phyloP scores from a whole-genome alignment of 108 stramenopile genomes.

The Skeletonema tropicum region DNA sequence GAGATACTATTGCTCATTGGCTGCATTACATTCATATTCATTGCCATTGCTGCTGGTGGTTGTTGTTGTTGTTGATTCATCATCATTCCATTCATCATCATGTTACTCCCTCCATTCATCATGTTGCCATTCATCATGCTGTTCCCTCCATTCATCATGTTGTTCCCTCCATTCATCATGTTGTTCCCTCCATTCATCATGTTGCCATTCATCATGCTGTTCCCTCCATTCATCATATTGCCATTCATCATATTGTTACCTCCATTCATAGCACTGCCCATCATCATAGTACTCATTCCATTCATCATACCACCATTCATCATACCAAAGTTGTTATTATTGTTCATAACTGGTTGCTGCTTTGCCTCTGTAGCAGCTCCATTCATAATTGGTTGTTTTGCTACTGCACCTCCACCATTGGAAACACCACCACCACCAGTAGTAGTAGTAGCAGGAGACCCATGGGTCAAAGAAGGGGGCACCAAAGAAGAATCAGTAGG shows the following conservation, averaged over 20 bases:
- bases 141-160: not conserved
- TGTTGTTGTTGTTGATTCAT: not conserved
- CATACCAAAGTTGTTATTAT: conserved; percentile 17
- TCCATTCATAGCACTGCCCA: conserved; percentile 1
- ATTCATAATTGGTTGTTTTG: conserved; percentile 52
- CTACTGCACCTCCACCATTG: conserved; percentile 13
- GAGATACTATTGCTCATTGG: conserved; percentile 33
- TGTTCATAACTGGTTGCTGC: conserved; percentile 36
- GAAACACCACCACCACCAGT: no score
- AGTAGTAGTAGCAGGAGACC: no score
- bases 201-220: not conserved
- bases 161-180: conserved; percentile 18
- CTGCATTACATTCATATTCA: conserved; percentile 36
- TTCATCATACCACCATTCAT: conserved; percentile 38
- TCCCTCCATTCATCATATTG: not conserved
- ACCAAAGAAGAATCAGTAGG: no score
- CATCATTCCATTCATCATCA: conserved; percentile 20
- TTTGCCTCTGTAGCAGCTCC: not conserved
- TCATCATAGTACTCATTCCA: conserved; percentile 22
- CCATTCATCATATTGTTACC: conserved; percentile 35
- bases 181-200: conserved; percentile 21
- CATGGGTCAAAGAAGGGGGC: not conserved
- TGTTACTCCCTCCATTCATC: conserved; percentile 20
- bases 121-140: not conserved
- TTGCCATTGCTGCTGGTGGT: conserved; percentile 1